A percentile compares a stretch with the other conserved stretches of the same genome.
These are phyloP conservation scores for Gaeumannomyces sp. DNA, from an alignment of 2,329 filamentous ascomycete genomes.

Conservation along the genomic window DNA sequence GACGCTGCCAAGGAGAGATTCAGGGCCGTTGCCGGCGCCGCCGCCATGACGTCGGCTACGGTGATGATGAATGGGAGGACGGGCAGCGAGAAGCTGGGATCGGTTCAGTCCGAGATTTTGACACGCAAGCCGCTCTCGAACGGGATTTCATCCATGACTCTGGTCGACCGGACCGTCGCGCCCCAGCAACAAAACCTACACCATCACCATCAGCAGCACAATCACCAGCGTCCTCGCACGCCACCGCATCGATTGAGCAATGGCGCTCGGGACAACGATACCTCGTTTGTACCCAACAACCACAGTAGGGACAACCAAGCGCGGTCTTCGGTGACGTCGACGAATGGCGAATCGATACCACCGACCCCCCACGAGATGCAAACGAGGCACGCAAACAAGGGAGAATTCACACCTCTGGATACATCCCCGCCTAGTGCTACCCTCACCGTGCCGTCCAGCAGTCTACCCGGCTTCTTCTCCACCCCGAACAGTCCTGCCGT, in stretches of 20 bases:
- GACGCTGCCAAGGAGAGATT: constrained; percentile 16
- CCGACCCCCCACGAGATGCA: constrained; percentile 26
- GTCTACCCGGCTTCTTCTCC: constrained; percentile 8
- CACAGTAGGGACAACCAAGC: constrained; percentile 26
- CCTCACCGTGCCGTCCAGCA: constrained; percentile 8
- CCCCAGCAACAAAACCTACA: constrained; percentile 10
- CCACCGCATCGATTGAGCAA: constrained; percentile 13
- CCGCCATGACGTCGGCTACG: constrained; percentile 35
- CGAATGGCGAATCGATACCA: constrained; percentile 25
- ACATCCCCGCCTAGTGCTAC: constrained; percentile 16
- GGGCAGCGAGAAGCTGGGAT: background rate
- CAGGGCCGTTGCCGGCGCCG: constrained; percentile 20
- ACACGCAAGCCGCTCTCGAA: constrained; percentile 19
- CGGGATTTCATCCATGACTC: constrained; percentile 17
- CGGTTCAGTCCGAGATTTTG: constrained; percentile 5
- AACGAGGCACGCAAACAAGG: constrained; percentile 23
- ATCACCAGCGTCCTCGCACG: constrained; percentile 5
- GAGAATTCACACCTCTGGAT: constrained; percentile 21
- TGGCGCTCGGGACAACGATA: constrained; percentile 17
- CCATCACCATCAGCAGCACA: constrained; percentile 4
- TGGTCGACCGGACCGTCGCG: constrained; percentile 23
- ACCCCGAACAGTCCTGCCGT: constrained; percentile 11
- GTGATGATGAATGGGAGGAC: constrained; percentile 54
- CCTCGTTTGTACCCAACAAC: constrained; percentile 15
- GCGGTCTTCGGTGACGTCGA: constrained; percentile 29